Conservation (phyloP, 2,329 filamentous ascomycete species). For the Fusarium sp. region DNA sequence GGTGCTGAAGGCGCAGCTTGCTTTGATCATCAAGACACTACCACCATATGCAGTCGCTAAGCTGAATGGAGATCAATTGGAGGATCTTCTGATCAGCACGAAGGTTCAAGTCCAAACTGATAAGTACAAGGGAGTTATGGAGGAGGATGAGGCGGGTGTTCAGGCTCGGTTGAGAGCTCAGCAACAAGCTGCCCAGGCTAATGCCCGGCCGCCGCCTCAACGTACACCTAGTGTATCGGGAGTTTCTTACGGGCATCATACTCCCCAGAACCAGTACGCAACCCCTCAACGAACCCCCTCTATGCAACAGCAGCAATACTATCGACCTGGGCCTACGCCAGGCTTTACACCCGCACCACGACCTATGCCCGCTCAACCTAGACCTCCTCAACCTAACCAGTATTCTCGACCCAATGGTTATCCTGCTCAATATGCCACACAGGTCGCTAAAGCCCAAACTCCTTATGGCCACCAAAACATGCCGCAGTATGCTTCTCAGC, state of each 20-base stretch:
- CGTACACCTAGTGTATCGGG: slow-evolving; percentile 55
- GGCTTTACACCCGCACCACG: slow-evolving; percentile 58
- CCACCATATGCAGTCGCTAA: slow-evolving; percentile 90
- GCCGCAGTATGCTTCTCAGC: slow-evolving; percentile 61
- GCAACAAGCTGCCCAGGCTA: slow-evolving; percentile 50
- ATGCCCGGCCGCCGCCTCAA: slow-evolving; percentile 53
- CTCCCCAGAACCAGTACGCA: slow-evolving; percentile 58
- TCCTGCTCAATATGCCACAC: slow-evolving; percentile 59
- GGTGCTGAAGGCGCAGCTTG: slow-evolving; percentile 78
- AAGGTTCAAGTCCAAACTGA: slow-evolving; percentile 79
- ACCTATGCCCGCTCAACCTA: slow-evolving; percentile 49
- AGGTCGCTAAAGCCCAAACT: slow-evolving; percentile 64
- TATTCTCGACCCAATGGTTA: slow-evolving; percentile 64
- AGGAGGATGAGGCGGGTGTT: slow-evolving; percentile 78
- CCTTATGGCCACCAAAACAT: slow-evolving; percentile 65
- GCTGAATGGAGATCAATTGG: slow-evolving; percentile 86
- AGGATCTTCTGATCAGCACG: slow-evolving; percentile 83
- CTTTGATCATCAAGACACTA: slow-evolving; percentile 77
- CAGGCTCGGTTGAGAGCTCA: slow-evolving; percentile 61
- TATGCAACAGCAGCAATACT: slow-evolving; percentile 60
- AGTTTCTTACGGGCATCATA: slow-evolving; percentile 59
- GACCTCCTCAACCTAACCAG: slow-evolving; percentile 58
- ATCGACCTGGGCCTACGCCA: slow-evolving; percentile 54
- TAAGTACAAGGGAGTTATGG: slow-evolving; percentile 82
- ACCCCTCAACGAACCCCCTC: slow-evolving; percentile 60